phyloP scores from a whole-genome alignment of 495 filamentous ascomycete genomes.

The Talaromyces thailandensis region DNA sequence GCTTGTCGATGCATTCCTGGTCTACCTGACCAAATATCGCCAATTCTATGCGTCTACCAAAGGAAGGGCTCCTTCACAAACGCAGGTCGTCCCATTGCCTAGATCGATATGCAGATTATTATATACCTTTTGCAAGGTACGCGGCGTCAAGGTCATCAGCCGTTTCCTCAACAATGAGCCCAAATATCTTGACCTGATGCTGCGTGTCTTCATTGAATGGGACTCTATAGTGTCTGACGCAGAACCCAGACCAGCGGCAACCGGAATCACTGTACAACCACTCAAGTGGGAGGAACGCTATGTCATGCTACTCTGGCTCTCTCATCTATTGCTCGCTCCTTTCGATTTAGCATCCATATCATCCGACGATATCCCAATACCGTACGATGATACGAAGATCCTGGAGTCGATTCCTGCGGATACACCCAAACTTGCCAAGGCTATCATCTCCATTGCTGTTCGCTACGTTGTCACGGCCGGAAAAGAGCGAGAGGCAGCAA shows the following conservation, averaged over 20 bases:
- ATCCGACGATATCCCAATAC: slow-evolving; percentile 36
- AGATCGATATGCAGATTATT: slow-evolving; percentile 68
- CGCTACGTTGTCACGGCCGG: slow-evolving; percentile 63
- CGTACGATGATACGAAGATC: slow-evolving; percentile 17
- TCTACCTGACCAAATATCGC: slow-evolving; percentile 43
- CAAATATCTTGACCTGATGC: slow-evolving; percentile 66
- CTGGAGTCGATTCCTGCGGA: slow-evolving; percentile 19
- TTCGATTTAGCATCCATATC: slow-evolving; percentile 88
- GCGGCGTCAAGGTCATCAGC: slow-evolving; percentile 85
- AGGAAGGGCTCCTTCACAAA: slow-evolving; percentile 14
- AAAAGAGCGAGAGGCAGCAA: slow-evolving; percentile 83
- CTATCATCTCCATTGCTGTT: slow-evolving; percentile 63
- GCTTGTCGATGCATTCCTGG: slow-evolving; percentile 65
- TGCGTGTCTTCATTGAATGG: slow-evolving; percentile 54
- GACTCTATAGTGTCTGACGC: slow-evolving; percentile 16
- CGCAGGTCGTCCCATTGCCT: slow-evolving; percentile 44
- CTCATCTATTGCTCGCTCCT: slow-evolving; percentile 83
- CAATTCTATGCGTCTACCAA: slow-evolving; percentile 26
- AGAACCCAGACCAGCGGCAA: not conserved
- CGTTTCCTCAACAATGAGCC: slow-evolving; percentile 87
- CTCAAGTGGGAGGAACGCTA: slow-evolving; percentile 85
- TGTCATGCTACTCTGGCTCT: slow-evolving; percentile 83
- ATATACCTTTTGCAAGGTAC: slow-evolving; percentile 89
- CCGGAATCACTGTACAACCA: slow-evolving; percentile 11
- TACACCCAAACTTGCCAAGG: slow-evolving; percentile 58